Evolutionary conservation across 2,329 filamentous ascomycete genomes (phyloP), one percentile per base, ranked within the genome.

Genomic region (Apiospora koreana): DNA sequence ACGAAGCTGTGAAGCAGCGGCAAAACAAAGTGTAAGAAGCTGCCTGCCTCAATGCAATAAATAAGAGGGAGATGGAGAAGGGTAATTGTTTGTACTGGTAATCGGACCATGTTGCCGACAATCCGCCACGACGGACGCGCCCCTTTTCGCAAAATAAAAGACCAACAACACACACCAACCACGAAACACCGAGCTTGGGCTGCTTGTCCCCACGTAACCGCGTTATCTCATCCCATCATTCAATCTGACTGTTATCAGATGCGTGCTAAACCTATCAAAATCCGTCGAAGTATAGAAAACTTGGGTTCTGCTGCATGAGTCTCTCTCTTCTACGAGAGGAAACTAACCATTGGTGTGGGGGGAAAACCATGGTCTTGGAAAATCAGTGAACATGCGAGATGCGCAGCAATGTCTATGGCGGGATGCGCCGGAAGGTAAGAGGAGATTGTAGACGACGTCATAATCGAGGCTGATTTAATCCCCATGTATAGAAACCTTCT

Each of bases 401-500:
- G 50, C 31, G 14, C 48, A 16, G 48, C 14, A 28, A 54, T 54
- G 23, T 54, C 48, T 54, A 54, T 23, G 25, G 48, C 48, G 14
- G 23, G 48, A 28, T 54, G 23, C 48, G 48, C 48, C 48, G 48
- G 14, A 54, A 14, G 31, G 21, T 38, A 62, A 8, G 31, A n/a
- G 18, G 14, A 62, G 2, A n/a, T 21, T 62, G 28, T 38, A 14
- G 14, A 38, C 9, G 9, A 62, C 16, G 18, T 38, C 8, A 21
- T 38, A 62, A 28, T 31, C 5, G 54, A 12, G 54, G 18, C 18
- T n/a, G 3, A 14, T 38, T 38, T 28, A 68, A 2, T 68, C 66
- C 21, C n/a, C 31, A 21, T 54, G 66, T n/a, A 68, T 35, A 10
- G 80, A 73, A 23, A 88, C 77, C 77, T 89, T 89, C 80, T 90